These are phyloP conservation scores for Lagenaria siceraria DNA, from an alignment of 306 rosid species.

Conservation along the genomic window DNA sequence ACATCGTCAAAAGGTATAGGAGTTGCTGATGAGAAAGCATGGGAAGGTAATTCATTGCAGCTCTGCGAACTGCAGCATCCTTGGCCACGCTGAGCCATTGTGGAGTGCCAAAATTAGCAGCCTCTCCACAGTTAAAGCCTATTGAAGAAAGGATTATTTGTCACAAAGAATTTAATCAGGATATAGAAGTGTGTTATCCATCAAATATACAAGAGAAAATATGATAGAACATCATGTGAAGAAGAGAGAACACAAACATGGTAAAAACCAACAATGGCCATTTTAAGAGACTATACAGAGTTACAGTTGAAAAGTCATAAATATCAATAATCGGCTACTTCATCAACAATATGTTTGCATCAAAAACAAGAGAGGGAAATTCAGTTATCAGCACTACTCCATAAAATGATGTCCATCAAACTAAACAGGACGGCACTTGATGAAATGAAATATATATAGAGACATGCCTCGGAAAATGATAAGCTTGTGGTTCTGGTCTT, in stretches of 20 bases:
- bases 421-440: neutral
- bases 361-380: neutral
- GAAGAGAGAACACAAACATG: neutral
- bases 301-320: neutral
- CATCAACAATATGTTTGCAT: neutral
- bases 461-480: neutral
- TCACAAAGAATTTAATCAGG: neutral
- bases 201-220: constrained; percentile 8
- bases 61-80: constrained; percentile 99
- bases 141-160: neutral
- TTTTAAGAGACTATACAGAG: neutral
- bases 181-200: neutral
- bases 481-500: neutral
- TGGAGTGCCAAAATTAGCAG: constrained; percentile 98
- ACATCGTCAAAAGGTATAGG: constrained; percentile 89
- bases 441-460: neutral
- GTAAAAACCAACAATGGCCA: neutral
- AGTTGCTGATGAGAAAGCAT: constrained; percentile 99
- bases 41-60: constrained; percentile 97
- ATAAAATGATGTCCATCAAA: neutral
- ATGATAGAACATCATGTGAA: neutral
- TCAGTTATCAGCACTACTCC: neutral
- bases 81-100: constrained; percentile 90
- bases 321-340: neutral
- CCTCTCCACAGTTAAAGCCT: constrained; percentile 99